Evolutionary conservation across 2,329 filamentous ascomycete species (phyloP).

Genomic region (Neonectria magnoliae): DNA sequence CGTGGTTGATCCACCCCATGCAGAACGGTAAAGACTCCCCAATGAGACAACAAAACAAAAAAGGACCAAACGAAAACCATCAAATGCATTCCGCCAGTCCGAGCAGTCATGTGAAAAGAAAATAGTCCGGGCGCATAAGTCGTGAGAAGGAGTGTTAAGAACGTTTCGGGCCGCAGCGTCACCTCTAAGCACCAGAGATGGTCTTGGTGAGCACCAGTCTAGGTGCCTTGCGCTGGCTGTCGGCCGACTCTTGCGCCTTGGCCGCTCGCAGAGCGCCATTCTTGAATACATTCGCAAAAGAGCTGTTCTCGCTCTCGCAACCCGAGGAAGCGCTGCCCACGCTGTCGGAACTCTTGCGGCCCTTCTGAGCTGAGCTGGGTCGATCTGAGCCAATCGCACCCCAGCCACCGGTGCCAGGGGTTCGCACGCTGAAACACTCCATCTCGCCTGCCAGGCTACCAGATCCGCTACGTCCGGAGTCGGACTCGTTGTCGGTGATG

Average conservation of each 20-base stretch:
- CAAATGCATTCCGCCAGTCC: conserved; percentile 48
- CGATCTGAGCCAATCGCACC: conserved; percentile 89
- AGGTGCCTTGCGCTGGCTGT: conserved; percentile 80
- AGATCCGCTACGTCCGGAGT: conserved; percentile 76
- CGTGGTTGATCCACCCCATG: conserved; percentile 36
- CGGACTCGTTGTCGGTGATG: conserved; percentile 78
- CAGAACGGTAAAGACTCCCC: conserved; percentile 41
- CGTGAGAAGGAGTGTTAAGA: conserved; percentile 42
- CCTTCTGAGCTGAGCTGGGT: conserved; percentile 76
- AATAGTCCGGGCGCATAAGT: conserved; percentile 51
- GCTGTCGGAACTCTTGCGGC: conserved; percentile 70
- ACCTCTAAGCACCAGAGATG: conserved; percentile 38
- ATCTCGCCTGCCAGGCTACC: conserved; percentile 82
- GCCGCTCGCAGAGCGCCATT: conserved; percentile 61
- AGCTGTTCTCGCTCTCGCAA: conserved; percentile 63
- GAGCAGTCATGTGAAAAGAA: conserved; percentile 50
- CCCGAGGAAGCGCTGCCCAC: conserved; percentile 66
- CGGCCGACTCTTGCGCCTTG: conserved; percentile 63
- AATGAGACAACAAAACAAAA: conserved; percentile 36
- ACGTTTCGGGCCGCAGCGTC: conserved; percentile 34
- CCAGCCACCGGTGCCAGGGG: conserved; percentile 76
- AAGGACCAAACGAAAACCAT: conserved; percentile 42
- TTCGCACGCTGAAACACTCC: conserved; percentile 77
- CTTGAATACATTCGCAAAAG: conserved; percentile 75
- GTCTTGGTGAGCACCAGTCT: conserved; percentile 84